Conservation (phyloP, 768 basidiomycete species). For the Pholiota molesta region DNA sequence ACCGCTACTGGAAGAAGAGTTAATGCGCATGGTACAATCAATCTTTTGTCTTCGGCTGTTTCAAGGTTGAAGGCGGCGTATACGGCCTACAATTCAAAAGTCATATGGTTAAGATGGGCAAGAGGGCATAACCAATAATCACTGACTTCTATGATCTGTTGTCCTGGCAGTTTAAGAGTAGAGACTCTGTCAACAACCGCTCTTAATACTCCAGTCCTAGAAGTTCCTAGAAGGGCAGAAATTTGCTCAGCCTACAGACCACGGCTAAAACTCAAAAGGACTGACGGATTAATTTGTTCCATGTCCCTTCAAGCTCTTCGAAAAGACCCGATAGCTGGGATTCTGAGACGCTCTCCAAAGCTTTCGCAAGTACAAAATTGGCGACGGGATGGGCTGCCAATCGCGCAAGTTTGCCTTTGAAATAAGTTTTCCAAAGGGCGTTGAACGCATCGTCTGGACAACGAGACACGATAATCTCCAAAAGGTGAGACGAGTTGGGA, state of each 20-base stretch:
- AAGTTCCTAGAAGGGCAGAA: slow-evolving; percentile 48
- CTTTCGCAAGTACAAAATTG: slow-evolving; percentile 90
- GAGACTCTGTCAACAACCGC: slow-evolving; percentile 73
- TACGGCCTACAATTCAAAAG: slow-evolving; percentile 48
- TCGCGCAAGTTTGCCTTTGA: slow-evolving; percentile 70
- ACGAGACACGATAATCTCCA: slow-evolving; percentile 76
- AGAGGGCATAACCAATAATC: neutral
- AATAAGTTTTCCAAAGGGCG: slow-evolving; percentile 77
- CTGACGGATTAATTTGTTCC: slow-evolving; percentile 74
- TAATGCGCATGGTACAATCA: slow-evolving; percentile 72
- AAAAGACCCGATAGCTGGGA: slow-evolving; percentile 58
- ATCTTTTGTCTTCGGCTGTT: slow-evolving; percentile 45
- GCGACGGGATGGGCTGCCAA: slow-evolving; percentile 88
- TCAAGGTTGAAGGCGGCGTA: slow-evolving; percentile 60
- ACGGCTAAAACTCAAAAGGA: slow-evolving; percentile 16
- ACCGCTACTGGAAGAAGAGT: slow-evolving; percentile 55
- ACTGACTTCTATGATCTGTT: slow-evolving; percentile 60
- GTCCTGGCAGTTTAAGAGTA: slow-evolving; percentile 46
- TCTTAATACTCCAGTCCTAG: slow-evolving; percentile 77
- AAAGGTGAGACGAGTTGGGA: slow-evolving; percentile 84
- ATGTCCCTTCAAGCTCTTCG: slow-evolving; percentile 58
- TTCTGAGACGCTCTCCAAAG: slow-evolving; percentile 61
- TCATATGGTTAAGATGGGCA: neutral
- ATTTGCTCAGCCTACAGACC: neutral
- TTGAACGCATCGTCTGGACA: slow-evolving; percentile 65